phyloP scores from a whole-genome alignment of 345 rosid species.

The Boechera retrofracta region DNA sequence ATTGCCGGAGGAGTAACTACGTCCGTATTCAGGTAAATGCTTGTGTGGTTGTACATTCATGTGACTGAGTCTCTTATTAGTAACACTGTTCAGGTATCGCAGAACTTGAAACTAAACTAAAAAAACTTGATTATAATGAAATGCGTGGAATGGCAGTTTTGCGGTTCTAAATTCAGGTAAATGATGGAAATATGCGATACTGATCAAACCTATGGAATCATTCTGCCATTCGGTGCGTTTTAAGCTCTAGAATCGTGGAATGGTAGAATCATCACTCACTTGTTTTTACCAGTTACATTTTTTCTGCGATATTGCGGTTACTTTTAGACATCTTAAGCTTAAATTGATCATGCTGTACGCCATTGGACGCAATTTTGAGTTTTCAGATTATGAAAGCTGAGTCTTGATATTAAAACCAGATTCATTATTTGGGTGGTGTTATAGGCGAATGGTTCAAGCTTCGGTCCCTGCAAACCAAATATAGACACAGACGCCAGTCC shows the following conservation, averaged over 20 bases:
- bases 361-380: background rate
- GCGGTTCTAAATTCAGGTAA: no score
- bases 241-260: no score
- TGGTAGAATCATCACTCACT: no score
- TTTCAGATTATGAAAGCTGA: background rate
- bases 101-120: background rate
- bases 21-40: constrained; percentile 85
- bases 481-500: constrained; percentile 72
- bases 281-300: no score
- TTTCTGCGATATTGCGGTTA: no score
- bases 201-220: no score
- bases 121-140: background rate
- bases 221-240: no score
- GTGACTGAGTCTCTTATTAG: background rate
- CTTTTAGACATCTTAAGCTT: no score
- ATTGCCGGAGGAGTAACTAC: constrained; percentile 71
- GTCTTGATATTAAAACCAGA: background rate
- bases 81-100: background rate
- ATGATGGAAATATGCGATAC: no score
- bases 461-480: constrained; percentile 66
- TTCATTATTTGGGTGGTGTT: constrained; percentile 13
- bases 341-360: background rate
- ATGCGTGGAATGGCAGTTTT: no score
- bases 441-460: constrained; percentile 86
- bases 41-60: background rate